Base-by-base conservation (phyloP, 805 yeast species). In the Peterozyma xylosa region DNA sequence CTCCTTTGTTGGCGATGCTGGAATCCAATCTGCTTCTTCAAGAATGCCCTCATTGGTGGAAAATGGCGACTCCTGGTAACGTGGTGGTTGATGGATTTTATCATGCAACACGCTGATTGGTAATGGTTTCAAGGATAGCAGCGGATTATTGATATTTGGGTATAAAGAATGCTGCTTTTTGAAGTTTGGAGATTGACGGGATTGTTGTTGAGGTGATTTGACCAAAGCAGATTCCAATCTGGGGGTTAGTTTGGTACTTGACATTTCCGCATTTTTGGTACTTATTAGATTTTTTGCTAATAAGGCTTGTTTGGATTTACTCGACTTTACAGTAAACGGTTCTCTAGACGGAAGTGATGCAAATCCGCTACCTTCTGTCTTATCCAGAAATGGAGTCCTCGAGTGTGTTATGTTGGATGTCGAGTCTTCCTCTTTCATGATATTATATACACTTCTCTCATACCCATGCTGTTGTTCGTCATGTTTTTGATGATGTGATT, bases 271-370 rank as follows among this genome's bases (percentile, higher is more conserved):
- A 21, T 21, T 21, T 7, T 21, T 21, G 27, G 27, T 21, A 4
- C 27, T 21, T 21, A 21, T 21, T 7, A 21, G 7, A 21, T 21
- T 21, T 7, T 21, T 21, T 21, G 27, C 27, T 21, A 21, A 21
- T 7, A 21, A 21, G 27, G 27, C 27, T 21, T 21, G 27, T 7
- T 21, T 21, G 27, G 27, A 7, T 42, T 54, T 53, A 2, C 52
- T 49, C 9, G 60, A 53, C 38, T 59, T 58, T 11, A 58, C 53
- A 1, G 58, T 55, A 29, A 60, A 42, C 1, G 63, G 62, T 21
- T 51, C 61, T 46, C 58, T 51, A 10, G 55, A 58, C 0, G 64
- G 63, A 30, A 59, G 39, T 7, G 57, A 43, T 4, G 61, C 62
- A 51, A 59, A 58, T 0, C 62, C 61, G 43, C 33, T 16, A 17